phyloP scores from a whole-genome alignment of 495 filamentous ascomycete species.

The Aspergillus steynii region DNA sequence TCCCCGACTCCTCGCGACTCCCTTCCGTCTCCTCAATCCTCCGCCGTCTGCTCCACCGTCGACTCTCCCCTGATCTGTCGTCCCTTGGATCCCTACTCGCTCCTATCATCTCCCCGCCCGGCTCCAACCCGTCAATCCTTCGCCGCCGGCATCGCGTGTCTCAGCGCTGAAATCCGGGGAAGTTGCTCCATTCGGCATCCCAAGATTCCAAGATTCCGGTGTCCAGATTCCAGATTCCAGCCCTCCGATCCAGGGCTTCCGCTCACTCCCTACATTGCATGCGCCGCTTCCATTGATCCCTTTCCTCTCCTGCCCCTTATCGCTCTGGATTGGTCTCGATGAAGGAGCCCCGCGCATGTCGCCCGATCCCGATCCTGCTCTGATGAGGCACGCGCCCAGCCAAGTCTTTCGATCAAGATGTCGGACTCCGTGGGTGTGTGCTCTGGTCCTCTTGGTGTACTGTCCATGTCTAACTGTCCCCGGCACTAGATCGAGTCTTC shows the following conservation, averaged over 20 bases:
- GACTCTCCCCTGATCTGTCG: not conserved
- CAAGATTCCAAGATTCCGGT: too few relatives aligned
- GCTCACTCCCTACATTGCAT: not conserved
- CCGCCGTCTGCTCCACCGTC: not conserved
- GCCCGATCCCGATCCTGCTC: conserved; percentile 20
- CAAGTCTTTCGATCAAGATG: conserved; percentile 37
- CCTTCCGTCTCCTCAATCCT: not conserved
- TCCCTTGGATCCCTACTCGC: not conserved
- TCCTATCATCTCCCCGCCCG: not conserved
- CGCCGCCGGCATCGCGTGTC: not conserved
- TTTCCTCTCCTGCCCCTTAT: not conserved
- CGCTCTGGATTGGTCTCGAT: not conserved
- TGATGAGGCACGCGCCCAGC: conserved; percentile 22
- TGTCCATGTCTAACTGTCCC: not conserved
- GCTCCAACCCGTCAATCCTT: not conserved
- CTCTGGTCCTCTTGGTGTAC: not conserved
- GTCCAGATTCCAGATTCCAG: not conserved
- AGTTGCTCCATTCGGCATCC: not conserved
- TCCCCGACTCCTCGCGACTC: not conserved
- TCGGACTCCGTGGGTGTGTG: conserved; percentile 58
- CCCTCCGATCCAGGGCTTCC: not conserved
- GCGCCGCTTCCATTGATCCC: not conserved
- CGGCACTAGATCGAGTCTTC: conserved; percentile 84
- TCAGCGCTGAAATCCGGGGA: conserved; percentile 16
- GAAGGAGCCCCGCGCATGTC: not conserved